Conservation (phyloP, 2,329 filamentous ascomycete species). For the Diplodia sapinea region DNA sequence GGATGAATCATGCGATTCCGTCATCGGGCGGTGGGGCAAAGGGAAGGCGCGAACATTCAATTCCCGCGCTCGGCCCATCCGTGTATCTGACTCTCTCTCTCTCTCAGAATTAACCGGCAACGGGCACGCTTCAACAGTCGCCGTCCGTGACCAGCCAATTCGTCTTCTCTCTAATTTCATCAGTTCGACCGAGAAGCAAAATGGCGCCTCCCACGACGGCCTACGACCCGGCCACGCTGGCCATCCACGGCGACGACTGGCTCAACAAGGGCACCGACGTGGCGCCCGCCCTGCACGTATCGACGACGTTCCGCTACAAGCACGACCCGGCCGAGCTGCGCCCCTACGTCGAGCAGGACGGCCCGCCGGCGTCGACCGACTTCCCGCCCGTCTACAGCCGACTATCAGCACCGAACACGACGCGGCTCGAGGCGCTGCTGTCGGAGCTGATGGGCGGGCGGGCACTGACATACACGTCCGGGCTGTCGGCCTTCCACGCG, state of each 20-base stretch:
- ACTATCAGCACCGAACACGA: slow-evolving; percentile 75
- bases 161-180: not conserved
- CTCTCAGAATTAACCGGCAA: not conserved
- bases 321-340: slow-evolving; percentile 70
- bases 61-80: not conserved
- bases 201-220: slow-evolving; percentile 31
- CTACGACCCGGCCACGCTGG: slow-evolving; percentile 68
- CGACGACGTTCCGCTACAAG: slow-evolving; percentile 87
- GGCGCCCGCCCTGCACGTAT: slow-evolving; percentile 86
- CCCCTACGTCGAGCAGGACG: slow-evolving; percentile 57
- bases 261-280: slow-evolving; percentile 78
- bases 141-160: not conserved
- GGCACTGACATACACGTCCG: slow-evolving; percentile 78
- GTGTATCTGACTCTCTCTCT: not conserved
- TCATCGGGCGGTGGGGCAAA: slow-evolving; percentile 17
- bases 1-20: slow-evolving; percentile 13
- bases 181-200: not conserved
- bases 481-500: slow-evolving; percentile 87
- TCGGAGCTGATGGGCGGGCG: slow-evolving; percentile 70
- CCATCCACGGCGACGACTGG: slow-evolving; percentile 82
- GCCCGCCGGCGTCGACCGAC: slow-evolving; percentile 26
- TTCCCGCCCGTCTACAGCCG: slow-evolving; percentile 84
- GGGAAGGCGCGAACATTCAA: not conserved
- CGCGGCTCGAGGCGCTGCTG: slow-evolving; percentile 84
- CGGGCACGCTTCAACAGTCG: not conserved